Percentiles rank a stretch among this genome's conserved stretches.
phyloP scores from a whole-genome alignment of 352 stramenopile genomes.

The Globisporangium acanthophoron region DNA sequence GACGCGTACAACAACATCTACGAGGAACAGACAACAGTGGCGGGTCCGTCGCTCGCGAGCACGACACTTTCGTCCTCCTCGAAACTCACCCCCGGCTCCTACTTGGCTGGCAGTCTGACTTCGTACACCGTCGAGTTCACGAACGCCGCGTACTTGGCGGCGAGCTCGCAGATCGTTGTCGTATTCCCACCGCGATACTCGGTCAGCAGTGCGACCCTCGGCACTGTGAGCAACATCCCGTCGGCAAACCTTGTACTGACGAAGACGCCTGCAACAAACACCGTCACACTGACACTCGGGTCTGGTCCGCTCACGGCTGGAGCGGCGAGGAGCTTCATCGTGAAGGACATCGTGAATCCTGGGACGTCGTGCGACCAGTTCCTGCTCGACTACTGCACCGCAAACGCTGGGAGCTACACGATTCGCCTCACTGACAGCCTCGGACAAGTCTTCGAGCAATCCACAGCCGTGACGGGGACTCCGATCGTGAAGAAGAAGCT shows the following conservation, averaged over 20 bases:
- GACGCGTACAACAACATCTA: slow-evolving; percentile 30
- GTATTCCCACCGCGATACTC: slow-evolving; percentile 41
- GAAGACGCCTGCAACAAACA: slow-evolving; percentile 9
- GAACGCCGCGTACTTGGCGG: slow-evolving; percentile 37
- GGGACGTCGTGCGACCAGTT: slow-evolving; percentile 51
- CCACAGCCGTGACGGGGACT: slow-evolving; percentile 34
- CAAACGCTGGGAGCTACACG: slow-evolving; percentile 34
- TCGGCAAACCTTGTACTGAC: slow-evolving; percentile 23
- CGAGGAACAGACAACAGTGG: slow-evolving; percentile 25
- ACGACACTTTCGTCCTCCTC: slow-evolving; percentile 24
- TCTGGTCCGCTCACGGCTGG: slow-evolving; percentile 26
- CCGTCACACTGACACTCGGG: slow-evolving; percentile 23
- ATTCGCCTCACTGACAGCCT: slow-evolving; percentile 31
- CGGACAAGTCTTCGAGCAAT: slow-evolving; percentile 36
- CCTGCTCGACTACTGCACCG: slow-evolving; percentile 46
- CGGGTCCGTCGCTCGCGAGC: slow-evolving; percentile 19
- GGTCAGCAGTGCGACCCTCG: slow-evolving; percentile 21
- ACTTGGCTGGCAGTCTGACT: slow-evolving; percentile 36
- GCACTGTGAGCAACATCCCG: slow-evolving; percentile 23
- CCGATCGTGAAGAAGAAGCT: slow-evolving; percentile 67
- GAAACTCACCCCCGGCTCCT: slow-evolving; percentile 32
- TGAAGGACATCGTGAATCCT: slow-evolving; percentile 50
- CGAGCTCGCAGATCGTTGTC: slow-evolving; percentile 28
- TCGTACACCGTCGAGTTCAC: slow-evolving; percentile 36
- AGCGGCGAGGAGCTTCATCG: slow-evolving; percentile 28